Evolutionary conservation across 2,329 filamentous ascomycete genomes (phyloP).

Genomic region (Neodidymelliopsis sp.): DNA sequence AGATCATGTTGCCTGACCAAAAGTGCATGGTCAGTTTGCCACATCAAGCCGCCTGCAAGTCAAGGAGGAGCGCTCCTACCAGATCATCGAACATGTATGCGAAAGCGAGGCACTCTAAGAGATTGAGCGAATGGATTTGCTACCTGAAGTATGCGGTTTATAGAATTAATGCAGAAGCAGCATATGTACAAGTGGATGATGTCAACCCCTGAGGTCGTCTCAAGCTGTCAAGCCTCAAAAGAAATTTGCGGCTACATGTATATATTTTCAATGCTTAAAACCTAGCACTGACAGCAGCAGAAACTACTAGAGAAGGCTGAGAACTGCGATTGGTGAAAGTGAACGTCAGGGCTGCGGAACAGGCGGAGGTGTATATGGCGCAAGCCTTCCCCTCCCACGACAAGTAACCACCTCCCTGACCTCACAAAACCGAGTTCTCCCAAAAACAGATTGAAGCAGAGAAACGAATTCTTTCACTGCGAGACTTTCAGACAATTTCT

Average conservation of each 20-base stretch:
- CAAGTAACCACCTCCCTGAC: conserved; percentile 12
- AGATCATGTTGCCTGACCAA: no score
- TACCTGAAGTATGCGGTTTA: not conserved
- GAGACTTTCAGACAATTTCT: not conserved
- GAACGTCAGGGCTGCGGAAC: conserved; percentile 17
- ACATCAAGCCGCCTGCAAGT: no score
- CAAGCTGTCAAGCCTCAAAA: conserved; percentile 1
- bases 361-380: conserved; percentile 16
- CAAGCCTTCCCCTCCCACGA: conserved; percentile 1
- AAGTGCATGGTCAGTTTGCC: no score
- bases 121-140: not conserved
- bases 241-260: not conserved
- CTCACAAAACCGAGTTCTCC: conserved; percentile 12
- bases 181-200: not conserved
- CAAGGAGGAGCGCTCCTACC: no score
- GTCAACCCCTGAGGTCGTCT: not conserved
- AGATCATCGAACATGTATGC: no score
- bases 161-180: not conserved
- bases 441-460: not conserved
- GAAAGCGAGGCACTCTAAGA: no score
- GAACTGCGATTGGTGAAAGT: conserved; percentile 16
- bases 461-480: not conserved
- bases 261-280: not conserved
- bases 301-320: not conserved
- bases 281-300: not conserved